Base-by-base conservation (phyloP, 768 basidiomycete genomes). In the Leccinum fibrillosum region DNA sequence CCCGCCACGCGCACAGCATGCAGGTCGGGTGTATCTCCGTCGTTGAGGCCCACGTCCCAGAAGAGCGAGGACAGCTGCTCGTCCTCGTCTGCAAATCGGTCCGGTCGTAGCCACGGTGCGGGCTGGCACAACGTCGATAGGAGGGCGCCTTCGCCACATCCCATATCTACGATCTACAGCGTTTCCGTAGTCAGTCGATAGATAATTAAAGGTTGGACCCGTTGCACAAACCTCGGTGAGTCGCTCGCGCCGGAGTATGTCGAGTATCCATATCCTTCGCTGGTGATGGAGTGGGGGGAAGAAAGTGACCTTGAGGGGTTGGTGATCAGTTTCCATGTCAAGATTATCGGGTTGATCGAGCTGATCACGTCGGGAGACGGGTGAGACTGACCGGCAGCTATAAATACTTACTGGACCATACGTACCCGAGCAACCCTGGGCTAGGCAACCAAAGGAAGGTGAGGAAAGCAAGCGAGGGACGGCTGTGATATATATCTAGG, bases 61-160 rank as follows among this genome's bases (percentile, higher is more conserved):
- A 71, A 62, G 4, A 72, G 61, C 17, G 68, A 57, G 19, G 64
- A 53, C 21, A 58, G 54, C 23, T 64, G 60, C 3, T 69, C 39
- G 30, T 64, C 67, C 19, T 62, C 65, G 42, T 68, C 64, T 44
- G 60, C 60, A 21, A 62, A 70, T 62, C 32, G 44, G 28, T 53
- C 47, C 25, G 75, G 72, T n/a, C 76, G 39, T 25, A 87, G 80
- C 83, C 88, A 89, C 1, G 87, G 85, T 1, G 92, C 84, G 0
- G 92, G 88, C 65, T 89, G 86, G 62, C 83, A 82, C 11, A 95
- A 82, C 10, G 85, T 80, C 0, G 77, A 70, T 13, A 94, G 81
- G 8, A 94, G 78, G 39, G 85, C 77, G 21, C 92, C 92, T 71
- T 90, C 85, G 42, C 92, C 92, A 64, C 92, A 95, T 4, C 92